phyloP scores from a whole-genome alignment of 805 yeast genomes.

The Maudiozyma turicensis region DNA sequence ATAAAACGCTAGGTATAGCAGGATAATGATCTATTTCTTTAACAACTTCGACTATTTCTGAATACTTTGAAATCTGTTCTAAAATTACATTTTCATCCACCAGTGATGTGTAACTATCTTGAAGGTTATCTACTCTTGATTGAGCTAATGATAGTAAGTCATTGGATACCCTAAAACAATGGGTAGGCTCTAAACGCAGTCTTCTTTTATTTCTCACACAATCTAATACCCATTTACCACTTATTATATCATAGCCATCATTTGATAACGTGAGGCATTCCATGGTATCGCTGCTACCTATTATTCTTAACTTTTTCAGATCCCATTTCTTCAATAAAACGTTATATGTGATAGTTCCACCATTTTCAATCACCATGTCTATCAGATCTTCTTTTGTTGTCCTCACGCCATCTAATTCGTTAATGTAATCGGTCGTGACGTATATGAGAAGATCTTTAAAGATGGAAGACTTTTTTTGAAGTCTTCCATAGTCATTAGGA shows the following conservation, averaged over 20 bases:
- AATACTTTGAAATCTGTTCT: neutral
- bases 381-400: constrained; percentile 31
- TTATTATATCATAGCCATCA: constrained; percentile 51
- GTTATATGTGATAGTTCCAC: constrained; percentile 39
- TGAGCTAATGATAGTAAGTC: constrained; percentile 18
- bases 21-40: neutral
- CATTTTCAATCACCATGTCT: constrained; percentile 34
- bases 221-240: constrained; percentile 66
- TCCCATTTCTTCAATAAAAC: constrained; percentile 15
- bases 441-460: constrained; percentile 41
- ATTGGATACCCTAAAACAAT: constrained; percentile 39
- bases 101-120: constrained; percentile 43
- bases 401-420: constrained; percentile 14
- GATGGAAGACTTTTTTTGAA: constrained; percentile 23
- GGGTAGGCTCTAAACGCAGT: constrained; percentile 51
- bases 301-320: constrained; percentile 17
- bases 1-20: constrained; percentile 26
- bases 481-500: neutral
- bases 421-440: constrained; percentile 43
- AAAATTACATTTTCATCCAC: constrained; percentile 3
- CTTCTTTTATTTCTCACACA: constrained; percentile 31
- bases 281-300: constrained; percentile 33
- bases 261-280: constrained; percentile 32
- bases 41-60: neutral
- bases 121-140: constrained; percentile 44